phyloP scores from a whole-genome alignment of 2,329 filamentous ascomycete genomes.

The Penicillium occitanis region DNA sequence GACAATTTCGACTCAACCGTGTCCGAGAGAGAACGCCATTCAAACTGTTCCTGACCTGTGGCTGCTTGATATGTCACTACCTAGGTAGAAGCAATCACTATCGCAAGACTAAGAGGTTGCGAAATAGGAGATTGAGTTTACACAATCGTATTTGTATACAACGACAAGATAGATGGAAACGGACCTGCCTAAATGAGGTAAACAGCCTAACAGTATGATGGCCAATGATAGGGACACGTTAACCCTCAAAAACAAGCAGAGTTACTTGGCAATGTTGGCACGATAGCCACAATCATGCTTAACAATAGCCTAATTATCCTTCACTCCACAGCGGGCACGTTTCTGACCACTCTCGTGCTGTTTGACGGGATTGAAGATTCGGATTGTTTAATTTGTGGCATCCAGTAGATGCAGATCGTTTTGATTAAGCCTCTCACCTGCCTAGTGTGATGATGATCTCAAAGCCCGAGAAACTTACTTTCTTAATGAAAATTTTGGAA shows the following conservation, averaged over 20 bases:
- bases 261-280: not conserved
- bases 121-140: not conserved
- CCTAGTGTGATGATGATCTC: not conserved
- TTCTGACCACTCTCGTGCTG: not conserved
- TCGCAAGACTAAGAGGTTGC: not conserved
- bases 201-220: not conserved
- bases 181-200: conserved; percentile 4
- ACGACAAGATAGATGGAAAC: not conserved
- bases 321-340: not conserved
- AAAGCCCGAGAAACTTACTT: not conserved
- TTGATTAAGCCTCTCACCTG: not conserved
- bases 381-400: not conserved
- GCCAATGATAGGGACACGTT: not conserved
- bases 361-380: not conserved
- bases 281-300: not conserved
- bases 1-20: not conserved
- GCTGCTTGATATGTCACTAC: not conserved
- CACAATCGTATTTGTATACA: not conserved
- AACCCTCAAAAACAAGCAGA: not conserved
- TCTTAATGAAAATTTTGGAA: not conserved
- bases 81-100: not conserved
- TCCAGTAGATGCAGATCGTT: conserved; percentile 1
- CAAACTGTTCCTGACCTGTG: not conserved
- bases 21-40: not conserved
- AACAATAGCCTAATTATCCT: not conserved